A percentile compares a stretch with the other conserved stretches of the same genome.
Evolutionary conservation across 139 green algal genomes (phyloP).

Genomic region (Coelastrella sp.): DNA sequence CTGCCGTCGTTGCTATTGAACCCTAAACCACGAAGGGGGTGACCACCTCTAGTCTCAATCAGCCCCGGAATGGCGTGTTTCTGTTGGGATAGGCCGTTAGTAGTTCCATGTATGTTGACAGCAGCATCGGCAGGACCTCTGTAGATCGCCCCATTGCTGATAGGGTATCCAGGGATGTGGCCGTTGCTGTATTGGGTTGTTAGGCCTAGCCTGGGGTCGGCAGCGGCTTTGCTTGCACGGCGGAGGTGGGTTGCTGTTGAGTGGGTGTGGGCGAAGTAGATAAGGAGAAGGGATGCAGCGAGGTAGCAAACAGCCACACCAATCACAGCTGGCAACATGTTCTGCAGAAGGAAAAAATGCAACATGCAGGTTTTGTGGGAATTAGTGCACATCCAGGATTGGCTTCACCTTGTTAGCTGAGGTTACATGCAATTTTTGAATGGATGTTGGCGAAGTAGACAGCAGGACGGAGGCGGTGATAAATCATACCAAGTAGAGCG

Average conservation of each 20-base stretch:
- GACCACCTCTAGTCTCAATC: too few species aligned
- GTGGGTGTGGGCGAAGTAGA: background rate
- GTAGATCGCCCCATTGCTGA: background rate
- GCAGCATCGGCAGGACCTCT: conserved; percentile 1
- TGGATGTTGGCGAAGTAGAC: too few species aligned
- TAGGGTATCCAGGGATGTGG: background rate
- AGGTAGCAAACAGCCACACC: conserved; percentile 14
- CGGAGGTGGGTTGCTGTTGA: background rate
- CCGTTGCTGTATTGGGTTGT: background rate
- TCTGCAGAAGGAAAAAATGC: background rate
- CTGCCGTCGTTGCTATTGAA: background rate
- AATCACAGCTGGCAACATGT: conserved; percentile 18
- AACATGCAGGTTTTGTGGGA: too few species aligned
- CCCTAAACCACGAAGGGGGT: too few species aligned
- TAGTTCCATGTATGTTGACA: conserved; percentile 18
- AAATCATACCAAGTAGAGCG: too few species aligned
- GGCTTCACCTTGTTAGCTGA: too few species aligned
- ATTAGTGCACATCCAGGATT: too few species aligned
- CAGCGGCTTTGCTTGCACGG: too few species aligned
- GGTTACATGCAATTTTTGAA: too few species aligned
- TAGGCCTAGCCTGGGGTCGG: background rate
- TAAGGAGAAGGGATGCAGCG: background rate
- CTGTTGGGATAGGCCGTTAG: too few species aligned
- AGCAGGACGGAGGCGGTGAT: too few species aligned
- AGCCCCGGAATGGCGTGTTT: too few species aligned